Evolutionary conservation across 768 basidiomycete genomes (phyloP), one percentile per base, ranked within the genome.

Genomic region (Russula vinacea): DNA sequence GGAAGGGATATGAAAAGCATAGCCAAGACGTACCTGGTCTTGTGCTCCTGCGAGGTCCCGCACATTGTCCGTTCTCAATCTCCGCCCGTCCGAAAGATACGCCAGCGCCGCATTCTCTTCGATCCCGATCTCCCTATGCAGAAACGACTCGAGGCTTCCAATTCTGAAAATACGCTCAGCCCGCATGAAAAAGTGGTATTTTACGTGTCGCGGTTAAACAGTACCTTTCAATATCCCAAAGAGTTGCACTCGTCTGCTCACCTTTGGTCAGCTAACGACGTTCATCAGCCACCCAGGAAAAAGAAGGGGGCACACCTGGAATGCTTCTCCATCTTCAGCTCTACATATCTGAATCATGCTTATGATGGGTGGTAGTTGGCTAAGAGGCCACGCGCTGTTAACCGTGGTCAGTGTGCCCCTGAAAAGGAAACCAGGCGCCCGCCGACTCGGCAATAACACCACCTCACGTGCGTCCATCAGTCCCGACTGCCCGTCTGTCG

Each of bases 181-280:
- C 58, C 45, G 58, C 40, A 39, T 58, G 44, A 17, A 40, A 40
- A 40, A 40, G 14, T 9, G 42, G 29, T 5, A 29, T 29, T 29
- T 51, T 22, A 19, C 49, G n/a, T 22, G 62, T 65, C 35, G 58
- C 78, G 22, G 61, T 50, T n/a, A n/a, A n/a, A n/a, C n/a, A 33
- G 40, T 73, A 87, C 90, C 84, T 81, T 76, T 92, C 88, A 63
- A 93, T 86, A 71, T 92, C 90, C 75, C 88, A 82, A 58, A 92
- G 73, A 5, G 85, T 80, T 51, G 83, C 83, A 73, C 85, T 85
- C 60, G 87, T 83, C 76, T 79, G 66, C 2, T 39, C 35, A 26
- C 10, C 13, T n/a, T n/a, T n/a, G n/a, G n/a, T n/a, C 32, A 13
- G 51, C 68, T 44, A 70, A 56, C 45, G 52, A 35, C 32, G 44